Percentiles rank a stretch among this genome's conserved stretches.
These are phyloP conservation scores for Delonix regia DNA, from an alignment of 306 rosid species.

Conservation along the genomic window DNA sequence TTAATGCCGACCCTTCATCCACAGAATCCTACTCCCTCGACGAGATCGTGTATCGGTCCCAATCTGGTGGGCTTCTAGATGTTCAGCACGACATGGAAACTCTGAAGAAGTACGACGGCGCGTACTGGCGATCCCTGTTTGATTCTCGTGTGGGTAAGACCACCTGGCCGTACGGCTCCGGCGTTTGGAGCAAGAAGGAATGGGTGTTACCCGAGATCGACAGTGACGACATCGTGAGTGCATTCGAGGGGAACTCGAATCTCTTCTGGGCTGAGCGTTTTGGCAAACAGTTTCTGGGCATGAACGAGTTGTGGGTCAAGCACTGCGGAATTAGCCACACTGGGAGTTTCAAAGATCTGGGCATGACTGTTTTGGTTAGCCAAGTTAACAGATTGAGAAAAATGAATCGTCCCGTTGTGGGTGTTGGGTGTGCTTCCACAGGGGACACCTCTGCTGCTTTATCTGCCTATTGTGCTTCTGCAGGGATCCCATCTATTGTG, in stretches of 20 bases:
- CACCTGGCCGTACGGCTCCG: conserved; percentile 65
- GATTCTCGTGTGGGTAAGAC: conserved; percentile 61
- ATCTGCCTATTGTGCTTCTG: conserved; percentile 58
- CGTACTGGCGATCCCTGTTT: conserved; percentile 62
- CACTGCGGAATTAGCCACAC: conserved; percentile 66
- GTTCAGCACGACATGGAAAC: conserved; percentile 60
- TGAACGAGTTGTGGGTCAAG: conserved; percentile 68
- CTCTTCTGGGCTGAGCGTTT: conserved; percentile 70
- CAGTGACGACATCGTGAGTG: conserved; percentile 57
- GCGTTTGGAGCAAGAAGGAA: conserved; percentile 69
- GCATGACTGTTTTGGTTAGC: conserved; percentile 67
- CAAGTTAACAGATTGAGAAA: conserved; percentile 60
- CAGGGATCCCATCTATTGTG: conserved; percentile 56
- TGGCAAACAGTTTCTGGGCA: conserved; percentile 54
- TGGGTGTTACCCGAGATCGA: conserved; percentile 70
- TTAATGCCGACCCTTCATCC: conserved; percentile 44
- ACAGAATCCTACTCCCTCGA: conserved; percentile 60
- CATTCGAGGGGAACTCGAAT: conserved; percentile 62
- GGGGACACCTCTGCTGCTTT: conserved; percentile 66
- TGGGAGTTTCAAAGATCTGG: conserved; percentile 67
- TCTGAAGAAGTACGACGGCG: conserved; percentile 51
- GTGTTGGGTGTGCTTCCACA: conserved; percentile 64
- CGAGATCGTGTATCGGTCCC: conserved; percentile 63
- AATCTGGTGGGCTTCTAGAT: conserved; percentile 62
- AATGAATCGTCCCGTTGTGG: conserved; percentile 55